Conservation (phyloP, 306 rosid species). For the Pyrus communis region DNA sequence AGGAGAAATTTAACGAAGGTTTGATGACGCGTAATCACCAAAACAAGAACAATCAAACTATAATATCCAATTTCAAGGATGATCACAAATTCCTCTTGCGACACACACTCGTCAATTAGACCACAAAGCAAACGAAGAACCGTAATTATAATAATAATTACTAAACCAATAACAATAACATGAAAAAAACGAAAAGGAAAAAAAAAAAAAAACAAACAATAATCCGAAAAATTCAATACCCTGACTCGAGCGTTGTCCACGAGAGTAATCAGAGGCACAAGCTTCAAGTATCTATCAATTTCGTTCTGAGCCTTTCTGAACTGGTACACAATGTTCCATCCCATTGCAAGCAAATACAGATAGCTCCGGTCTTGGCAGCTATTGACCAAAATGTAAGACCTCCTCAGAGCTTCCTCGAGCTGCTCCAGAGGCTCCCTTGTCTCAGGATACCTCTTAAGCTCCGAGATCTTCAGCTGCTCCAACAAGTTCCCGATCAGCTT, state of each 20-base stretch:
- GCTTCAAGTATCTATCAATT: conserved; percentile 77
- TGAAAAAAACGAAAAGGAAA: neutral
- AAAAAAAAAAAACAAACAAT: conserved; percentile 3
- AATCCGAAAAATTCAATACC: conserved; percentile 35
- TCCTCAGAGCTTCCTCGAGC: conserved; percentile 90
- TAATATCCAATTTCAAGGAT: neutral
- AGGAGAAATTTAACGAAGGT: neutral
- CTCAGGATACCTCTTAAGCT: conserved; percentile 83
- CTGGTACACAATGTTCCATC: conserved; percentile 96
- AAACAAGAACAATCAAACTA: neutral
- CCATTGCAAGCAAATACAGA: conserved; percentile 91
- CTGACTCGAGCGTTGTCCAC: conserved; percentile 97
- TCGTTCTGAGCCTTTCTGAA: conserved; percentile 96
- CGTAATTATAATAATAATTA: neutral
- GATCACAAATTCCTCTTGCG: neutral
- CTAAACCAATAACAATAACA: neutral
- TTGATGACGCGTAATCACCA: neutral
- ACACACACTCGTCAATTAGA: neutral
- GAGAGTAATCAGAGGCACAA: conserved; percentile 89
- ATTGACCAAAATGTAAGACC: conserved; percentile 72
- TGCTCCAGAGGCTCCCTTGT: conserved; percentile 94
- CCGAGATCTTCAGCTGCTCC: conserved; percentile 95
- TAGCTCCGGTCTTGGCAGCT: conserved; percentile 93
- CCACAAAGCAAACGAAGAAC: neutral
- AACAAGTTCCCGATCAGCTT: conserved; percentile 89